Evolutionary conservation across 139 green algal species (phyloP).

Genomic region (Zygnema cylindricum): DNA sequence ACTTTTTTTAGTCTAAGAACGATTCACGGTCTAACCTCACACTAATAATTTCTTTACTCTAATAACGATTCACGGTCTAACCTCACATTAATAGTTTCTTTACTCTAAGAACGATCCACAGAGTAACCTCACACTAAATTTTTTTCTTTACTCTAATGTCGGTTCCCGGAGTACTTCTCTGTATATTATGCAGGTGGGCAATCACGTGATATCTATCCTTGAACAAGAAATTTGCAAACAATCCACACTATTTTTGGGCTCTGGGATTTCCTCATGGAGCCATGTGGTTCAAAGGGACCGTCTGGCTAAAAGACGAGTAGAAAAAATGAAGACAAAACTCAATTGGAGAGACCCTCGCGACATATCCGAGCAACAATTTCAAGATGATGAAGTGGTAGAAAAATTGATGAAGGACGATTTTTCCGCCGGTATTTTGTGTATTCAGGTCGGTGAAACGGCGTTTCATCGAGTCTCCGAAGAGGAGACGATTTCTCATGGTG

Average conservation of each 20-base stretch:
- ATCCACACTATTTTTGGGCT: slow-evolving; percentile 3
- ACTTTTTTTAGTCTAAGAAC: too few species aligned
- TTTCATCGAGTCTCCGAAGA: neutral
- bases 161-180: too few species aligned
- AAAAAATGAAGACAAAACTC: neutral
- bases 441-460: neutral
- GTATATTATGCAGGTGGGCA: slow-evolving; percentile 8
- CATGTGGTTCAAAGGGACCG: neutral
- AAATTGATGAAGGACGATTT: neutral
- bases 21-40: too few species aligned
- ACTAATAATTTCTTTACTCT: too few species aligned
- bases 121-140: too few species aligned
- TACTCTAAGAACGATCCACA: too few species aligned
- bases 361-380: neutral
- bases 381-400: neutral
- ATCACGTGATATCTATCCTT: slow-evolving; percentile 12
- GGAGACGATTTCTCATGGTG: too few species aligned
- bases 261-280: slow-evolving; percentile 14
- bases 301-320: neutral
- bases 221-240: slow-evolving; percentile 18
- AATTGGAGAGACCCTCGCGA: neutral
- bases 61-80: too few species aligned
- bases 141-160: too few species aligned
- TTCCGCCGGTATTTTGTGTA: neutral
- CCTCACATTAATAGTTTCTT: too few species aligned